Conservation (phyloP, 345 rosid species). For the Clarkia xantiana region DNA sequence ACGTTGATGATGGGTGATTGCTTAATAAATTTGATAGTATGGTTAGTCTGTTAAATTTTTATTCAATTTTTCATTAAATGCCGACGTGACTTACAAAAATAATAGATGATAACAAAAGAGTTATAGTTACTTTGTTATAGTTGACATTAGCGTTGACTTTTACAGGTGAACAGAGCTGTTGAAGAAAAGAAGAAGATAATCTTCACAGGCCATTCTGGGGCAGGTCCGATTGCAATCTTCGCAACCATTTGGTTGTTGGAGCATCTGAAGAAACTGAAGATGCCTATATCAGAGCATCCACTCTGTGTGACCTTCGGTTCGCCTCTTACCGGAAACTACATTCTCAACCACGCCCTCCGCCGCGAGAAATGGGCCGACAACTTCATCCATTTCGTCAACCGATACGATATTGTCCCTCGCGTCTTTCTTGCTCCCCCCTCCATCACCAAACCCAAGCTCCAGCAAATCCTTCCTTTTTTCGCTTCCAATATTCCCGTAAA, state of each 20-base stretch:
- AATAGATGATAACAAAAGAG: too few relatives aligned
- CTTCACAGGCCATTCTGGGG: constrained; percentile 77
- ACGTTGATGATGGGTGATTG: too few relatives aligned
- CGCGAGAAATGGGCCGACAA: constrained; percentile 58
- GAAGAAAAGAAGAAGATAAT: constrained; percentile 27
- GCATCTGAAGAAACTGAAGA: constrained; percentile 5
- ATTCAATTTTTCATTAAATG: too few relatives aligned
- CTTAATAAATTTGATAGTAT: too few relatives aligned
- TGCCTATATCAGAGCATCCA: constrained; percentile 7
- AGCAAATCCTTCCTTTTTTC: constrained; percentile 13
- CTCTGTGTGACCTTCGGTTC: constrained; percentile 74
- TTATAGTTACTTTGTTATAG: background rate
- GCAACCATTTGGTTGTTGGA: constrained; percentile 54
- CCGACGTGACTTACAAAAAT: too few relatives aligned
- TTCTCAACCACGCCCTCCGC: constrained; percentile 46
- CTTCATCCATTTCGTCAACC: constrained; percentile 47
- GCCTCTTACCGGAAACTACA: constrained; percentile 51
- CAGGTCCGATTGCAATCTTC: constrained; percentile 59
- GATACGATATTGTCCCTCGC: constrained; percentile 61
- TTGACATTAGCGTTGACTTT: background rate
- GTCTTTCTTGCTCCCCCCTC: constrained; percentile 41
- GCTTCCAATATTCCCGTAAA: background rate
- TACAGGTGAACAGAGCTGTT: constrained; percentile 38
- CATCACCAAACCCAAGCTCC: constrained; percentile 14
- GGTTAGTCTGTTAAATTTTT: too few relatives aligned